Evolutionary conservation across 257 asterid species (phyloP).

Genomic region (Cinchona pubescens): DNA sequence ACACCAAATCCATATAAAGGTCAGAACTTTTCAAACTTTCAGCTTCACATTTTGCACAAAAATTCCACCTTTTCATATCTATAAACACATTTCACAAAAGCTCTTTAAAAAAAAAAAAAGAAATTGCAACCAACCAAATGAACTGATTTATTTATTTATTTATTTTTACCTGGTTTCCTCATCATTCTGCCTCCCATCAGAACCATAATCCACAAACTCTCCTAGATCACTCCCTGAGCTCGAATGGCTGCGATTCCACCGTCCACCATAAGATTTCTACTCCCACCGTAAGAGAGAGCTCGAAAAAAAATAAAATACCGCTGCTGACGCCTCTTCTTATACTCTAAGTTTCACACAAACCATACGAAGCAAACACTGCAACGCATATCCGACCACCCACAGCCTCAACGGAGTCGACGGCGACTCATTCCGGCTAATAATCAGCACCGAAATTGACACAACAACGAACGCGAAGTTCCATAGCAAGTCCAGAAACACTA

Average conservation of each 20-base stretch:
- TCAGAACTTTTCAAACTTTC: neutral
- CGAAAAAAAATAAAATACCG: constrained; percentile 8
- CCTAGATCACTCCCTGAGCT: constrained; percentile 75
- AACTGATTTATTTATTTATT: too few relatives aligned
- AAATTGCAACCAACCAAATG: neutral
- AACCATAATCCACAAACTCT: constrained; percentile 42
- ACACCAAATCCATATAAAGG: neutral
- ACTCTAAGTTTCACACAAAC: constrained; percentile 59
- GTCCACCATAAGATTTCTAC: constrained; percentile 29
- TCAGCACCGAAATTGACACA: constrained; percentile 39
- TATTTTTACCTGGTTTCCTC: constrained; percentile 64
- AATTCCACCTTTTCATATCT: neutral
- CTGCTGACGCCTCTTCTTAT: constrained; percentile 46
- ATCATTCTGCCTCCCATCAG: constrained; percentile 45
- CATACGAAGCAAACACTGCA: constrained; percentile 47
- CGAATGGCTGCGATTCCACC: constrained; percentile 38
- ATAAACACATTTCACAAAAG: neutral
- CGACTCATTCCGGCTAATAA: constrained; percentile 34
- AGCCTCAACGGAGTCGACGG: constrained; percentile 42
- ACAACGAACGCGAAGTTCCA: constrained; percentile 76
- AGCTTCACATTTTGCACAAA: too few relatives aligned
- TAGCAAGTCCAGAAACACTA: constrained; percentile 66
- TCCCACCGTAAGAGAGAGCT: constrained; percentile 6
- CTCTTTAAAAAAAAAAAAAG: neutral
- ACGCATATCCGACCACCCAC: constrained; percentile 45